Percentiles rank a stretch among this genome's conserved stretches.
phyloP scores from a whole-genome alignment of 139 green algal species.

The Zygnema circumcarinatum region DNA sequence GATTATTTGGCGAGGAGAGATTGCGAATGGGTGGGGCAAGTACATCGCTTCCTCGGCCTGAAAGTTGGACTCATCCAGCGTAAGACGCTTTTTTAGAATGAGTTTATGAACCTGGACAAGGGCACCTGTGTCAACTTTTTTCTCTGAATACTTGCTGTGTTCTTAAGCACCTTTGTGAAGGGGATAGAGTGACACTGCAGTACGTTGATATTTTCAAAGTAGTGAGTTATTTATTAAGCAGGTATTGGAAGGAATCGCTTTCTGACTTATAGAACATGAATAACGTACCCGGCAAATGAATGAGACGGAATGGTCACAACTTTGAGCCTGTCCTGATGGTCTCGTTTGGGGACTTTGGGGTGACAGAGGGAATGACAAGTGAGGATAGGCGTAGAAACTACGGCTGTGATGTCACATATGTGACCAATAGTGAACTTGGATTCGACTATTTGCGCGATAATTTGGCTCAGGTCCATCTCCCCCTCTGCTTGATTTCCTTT shows the following conservation, averaged over 20 bases:
- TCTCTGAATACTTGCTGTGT: too few species aligned
- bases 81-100: slow-evolving; percentile 26
- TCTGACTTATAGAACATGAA: too few species aligned
- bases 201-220: too few species aligned
- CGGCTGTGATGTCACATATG: slow-evolving; percentile 91
- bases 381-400: slow-evolving; percentile 81
- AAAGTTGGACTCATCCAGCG: slow-evolving; percentile 64
- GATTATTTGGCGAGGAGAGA: slow-evolving; percentile 96
- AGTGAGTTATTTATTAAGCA: too few species aligned
- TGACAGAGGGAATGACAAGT: slow-evolving; percentile 70
- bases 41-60: slow-evolving; percentile 94
- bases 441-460: slow-evolving; percentile 99
- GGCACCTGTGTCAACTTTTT: too few species aligned
- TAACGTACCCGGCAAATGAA: too few species aligned
- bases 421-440: slow-evolving; percentile 97
- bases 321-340: too few species aligned
- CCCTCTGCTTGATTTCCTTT: slow-evolving; percentile 1
- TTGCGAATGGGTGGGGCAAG: slow-evolving; percentile 89
- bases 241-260: too few species aligned
- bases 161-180: too few species aligned
- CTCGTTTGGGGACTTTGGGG: too few species aligned
- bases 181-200: too few species aligned
- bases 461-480: slow-evolving; percentile 72
- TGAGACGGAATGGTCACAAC: too few species aligned
- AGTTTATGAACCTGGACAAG: slow-evolving; percentile 5